Base-by-base conservation (phyloP, 805 yeast species). In the Kluyveromyces wickerhamii region DNA sequence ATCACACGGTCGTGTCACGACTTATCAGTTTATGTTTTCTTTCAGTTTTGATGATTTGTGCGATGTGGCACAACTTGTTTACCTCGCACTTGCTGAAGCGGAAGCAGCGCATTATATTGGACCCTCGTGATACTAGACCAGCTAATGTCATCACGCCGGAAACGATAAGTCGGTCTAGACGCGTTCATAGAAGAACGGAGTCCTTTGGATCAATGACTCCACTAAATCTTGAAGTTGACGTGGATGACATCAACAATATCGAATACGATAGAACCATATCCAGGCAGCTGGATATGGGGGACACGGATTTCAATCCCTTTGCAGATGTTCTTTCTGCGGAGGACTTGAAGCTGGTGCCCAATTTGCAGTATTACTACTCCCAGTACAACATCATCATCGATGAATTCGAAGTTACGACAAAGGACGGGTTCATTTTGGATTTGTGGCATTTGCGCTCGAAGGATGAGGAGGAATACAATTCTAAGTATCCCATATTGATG, bases 341-440 rank as follows among this genome's bases (percentile, higher is more conserved):
- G 35, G 59, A 55, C 38, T 18, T 28, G 17, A 53, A 45, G 37
- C 57, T 76, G 8, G 62, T 62, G 10, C 68, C 75, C 15, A 78
- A 79, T 41, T 59, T 89, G 32, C 54, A 71, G 17, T 85, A 82
- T 52, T 89, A 88, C 51, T 79, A 81, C 11, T 60, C 64, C 25
- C 65, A 77, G 20, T 59, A 78, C 32, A 82, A 77, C 1, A 60
- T 83, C 12, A 76, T 70, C 11, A 62, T 86, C 23, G 69, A 67
- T 29, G 77, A 70, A 36, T 74, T 72, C 50, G 70, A 66, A 21
- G 64, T 87, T 2, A 63, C 72, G 7, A 88, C 97, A 0, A 65
- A 66, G 11, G 97, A 92, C 56, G 96, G 96, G 1, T 87, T 73
- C 53, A 63, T 76, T 1, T 59, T 89, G n/a, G 66, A 68, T 1